These are phyloP conservation scores for Xerocomus potaroensis DNA, from an alignment of 768 basidiomycete species.

Conservation along the genomic window DNA sequence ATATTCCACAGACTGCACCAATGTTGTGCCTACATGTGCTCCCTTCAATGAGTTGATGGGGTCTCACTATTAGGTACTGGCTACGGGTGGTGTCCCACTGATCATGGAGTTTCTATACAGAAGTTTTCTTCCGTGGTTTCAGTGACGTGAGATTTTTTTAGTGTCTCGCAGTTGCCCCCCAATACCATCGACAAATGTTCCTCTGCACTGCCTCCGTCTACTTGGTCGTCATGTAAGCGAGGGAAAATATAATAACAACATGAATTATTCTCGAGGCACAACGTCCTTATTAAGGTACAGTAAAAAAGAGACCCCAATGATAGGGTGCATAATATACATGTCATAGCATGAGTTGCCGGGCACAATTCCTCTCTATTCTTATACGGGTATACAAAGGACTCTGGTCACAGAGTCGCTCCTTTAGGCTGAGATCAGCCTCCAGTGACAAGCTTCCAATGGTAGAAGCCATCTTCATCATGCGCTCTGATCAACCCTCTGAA, in stretches of 20 bases:
- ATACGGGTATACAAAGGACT: constrained; percentile 1
- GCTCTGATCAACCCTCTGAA: constrained; percentile 36
- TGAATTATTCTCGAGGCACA: neutral
- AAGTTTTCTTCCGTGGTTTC: neutral
- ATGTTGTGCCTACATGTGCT: neutral
- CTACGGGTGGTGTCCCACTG: too few species aligned
- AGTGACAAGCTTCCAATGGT: constrained; percentile 29
- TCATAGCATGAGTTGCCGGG: constrained; percentile 1
- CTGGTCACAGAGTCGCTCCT: neutral
- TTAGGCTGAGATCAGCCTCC: constrained; percentile 25
- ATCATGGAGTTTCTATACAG: neutral
- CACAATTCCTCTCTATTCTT: neutral
- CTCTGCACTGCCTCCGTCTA: neutral
- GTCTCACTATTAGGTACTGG: too few species aligned
- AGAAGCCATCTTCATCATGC: constrained; percentile 27
- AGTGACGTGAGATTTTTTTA: neutral
- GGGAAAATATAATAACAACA: neutral
- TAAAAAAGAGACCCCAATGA: neutral
- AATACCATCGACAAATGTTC: neutral
- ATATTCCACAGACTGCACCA: neutral
- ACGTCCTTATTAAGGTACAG: neutral
- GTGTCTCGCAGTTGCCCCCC: neutral
- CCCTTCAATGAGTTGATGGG: too few species aligned
- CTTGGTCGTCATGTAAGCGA: neutral
- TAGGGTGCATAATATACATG: neutral